Percentiles rank a stretch among this genome's conserved stretches.
These are phyloP conservation scores for Alliaria petiolata DNA, from an alignment of 345 rosid species.

Conservation along the genomic window DNA sequence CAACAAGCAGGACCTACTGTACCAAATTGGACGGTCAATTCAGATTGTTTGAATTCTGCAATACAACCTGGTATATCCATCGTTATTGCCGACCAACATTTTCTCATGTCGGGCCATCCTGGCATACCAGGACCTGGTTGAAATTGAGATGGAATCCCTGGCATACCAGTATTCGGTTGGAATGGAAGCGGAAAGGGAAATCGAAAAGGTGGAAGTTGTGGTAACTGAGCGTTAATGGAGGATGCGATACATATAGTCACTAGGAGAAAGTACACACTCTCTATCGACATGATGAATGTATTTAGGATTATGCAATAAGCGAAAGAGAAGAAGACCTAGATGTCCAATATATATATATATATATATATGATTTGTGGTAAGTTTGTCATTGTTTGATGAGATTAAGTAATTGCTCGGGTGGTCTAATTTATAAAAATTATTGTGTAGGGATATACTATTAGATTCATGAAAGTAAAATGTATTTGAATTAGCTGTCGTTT, in stretches of 20 bases:
- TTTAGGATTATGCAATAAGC: background rate
- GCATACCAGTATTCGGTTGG: background rate
- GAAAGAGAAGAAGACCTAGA: background rate
- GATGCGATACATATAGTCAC: background rate
- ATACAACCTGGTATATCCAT: background rate
- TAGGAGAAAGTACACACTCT: background rate
- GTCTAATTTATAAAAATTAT: background rate
- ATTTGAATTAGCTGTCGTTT: background rate
- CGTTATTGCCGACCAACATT: background rate
- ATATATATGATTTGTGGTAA: no score
- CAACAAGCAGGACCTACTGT: constrained; percentile 16
- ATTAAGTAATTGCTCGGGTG: no score
- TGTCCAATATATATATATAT: no score
- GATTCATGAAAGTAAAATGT: background rate
- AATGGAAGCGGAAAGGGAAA: background rate
- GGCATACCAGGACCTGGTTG: no score
- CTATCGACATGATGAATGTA: background rate
- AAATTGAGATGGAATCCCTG: background rate
- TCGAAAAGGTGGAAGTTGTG: background rate
- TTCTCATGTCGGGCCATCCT: background rate
- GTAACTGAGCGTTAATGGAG: background rate
- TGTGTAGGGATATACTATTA: background rate
- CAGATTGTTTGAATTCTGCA: background rate
- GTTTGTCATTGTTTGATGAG: background rate
- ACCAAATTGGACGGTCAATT: background rate